phyloP scores from a whole-genome alignment of 2,329 filamentous ascomycete genomes.

The Apiospora pterosperma region DNA sequence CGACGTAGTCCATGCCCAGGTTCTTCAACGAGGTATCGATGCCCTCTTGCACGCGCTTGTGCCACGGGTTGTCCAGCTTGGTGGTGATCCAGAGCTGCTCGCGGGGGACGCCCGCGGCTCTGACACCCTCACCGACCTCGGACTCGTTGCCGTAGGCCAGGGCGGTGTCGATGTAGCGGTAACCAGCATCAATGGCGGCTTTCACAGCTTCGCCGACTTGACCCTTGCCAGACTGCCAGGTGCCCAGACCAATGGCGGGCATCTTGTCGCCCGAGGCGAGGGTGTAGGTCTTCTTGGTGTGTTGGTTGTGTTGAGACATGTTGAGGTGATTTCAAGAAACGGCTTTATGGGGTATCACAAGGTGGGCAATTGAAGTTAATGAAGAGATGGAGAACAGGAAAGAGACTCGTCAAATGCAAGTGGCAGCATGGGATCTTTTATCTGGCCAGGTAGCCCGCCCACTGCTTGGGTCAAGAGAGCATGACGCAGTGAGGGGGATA shows the following conservation, averaged over 20 bases:
- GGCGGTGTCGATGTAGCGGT: slow-evolving; percentile 75
- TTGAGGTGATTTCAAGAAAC: neutral
- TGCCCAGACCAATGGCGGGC: slow-evolving; percentile 72
- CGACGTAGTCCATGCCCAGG: slow-evolving; percentile 62
- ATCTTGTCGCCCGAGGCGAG: slow-evolving; percentile 78
- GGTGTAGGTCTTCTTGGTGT: slow-evolving; percentile 53
- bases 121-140: slow-evolving; percentile 65
- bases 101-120: slow-evolving; percentile 60
- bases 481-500: neutral
- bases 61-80: slow-evolving; percentile 80
- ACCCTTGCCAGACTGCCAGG: slow-evolving; percentile 71
- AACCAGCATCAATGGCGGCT: slow-evolving; percentile 63
- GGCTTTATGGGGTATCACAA: neutral
- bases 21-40: slow-evolving; percentile 57
- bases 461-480: neutral
- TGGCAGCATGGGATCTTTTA: neutral
- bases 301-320: slow-evolving; percentile 7
- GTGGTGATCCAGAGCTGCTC: slow-evolving; percentile 70
- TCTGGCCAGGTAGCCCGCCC: neutral
- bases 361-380: too few relatives aligned
- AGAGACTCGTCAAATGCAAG: neutral
- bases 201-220: slow-evolving; percentile 71
- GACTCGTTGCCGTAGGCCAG: slow-evolving; percentile 75
- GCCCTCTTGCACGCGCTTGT: slow-evolving; percentile 64
- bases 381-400: neutral